Evolutionary conservation across 2,329 filamentous ascomycete genomes (phyloP).

Genomic region (Aspergillus sp.): DNA sequence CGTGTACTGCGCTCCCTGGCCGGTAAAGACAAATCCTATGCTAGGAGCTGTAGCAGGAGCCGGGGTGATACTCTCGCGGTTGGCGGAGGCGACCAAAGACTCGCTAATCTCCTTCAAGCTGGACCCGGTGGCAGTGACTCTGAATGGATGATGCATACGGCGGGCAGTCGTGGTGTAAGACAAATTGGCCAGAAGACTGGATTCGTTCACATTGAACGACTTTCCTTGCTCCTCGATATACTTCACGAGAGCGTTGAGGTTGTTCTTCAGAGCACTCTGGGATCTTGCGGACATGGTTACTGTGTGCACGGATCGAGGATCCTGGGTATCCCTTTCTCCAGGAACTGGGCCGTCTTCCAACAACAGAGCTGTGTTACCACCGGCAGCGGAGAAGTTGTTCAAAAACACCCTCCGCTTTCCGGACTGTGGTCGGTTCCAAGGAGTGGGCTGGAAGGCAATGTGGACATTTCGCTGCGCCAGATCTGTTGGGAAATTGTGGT

Average conservation of each 20-base stretch:
- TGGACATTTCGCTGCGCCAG: slow-evolving; percentile 27
- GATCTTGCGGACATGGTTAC: slow-evolving; percentile 55
- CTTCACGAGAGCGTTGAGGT: slow-evolving; percentile 49
- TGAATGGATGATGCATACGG: slow-evolving; percentile 36
- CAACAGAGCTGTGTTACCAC: slow-evolving; percentile 63
- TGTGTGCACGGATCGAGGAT: slow-evolving; percentile 53
- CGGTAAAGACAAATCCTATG: slow-evolving; percentile 34
- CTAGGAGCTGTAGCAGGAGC: slow-evolving; percentile 23
- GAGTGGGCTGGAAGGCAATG: slow-evolving; percentile 42
- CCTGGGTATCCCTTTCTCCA: slow-evolving; percentile 23
- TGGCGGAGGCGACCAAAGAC: slow-evolving; percentile 17
- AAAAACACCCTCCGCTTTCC: slow-evolving; percentile 40
- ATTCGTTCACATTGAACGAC: slow-evolving; percentile 11
- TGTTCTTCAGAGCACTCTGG: slow-evolving; percentile 40
- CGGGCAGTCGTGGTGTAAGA: slow-evolving; percentile 63
- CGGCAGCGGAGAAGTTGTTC: slow-evolving; percentile 67
- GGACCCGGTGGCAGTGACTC: slow-evolving; percentile 26
- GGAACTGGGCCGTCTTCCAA: slow-evolving; percentile 54
- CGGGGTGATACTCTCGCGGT: slow-evolving; percentile 19
- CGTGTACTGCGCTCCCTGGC: slow-evolving; percentile 35
- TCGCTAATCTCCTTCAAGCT: slow-evolving; percentile 24
- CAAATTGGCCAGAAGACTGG: slow-evolving; percentile 48
- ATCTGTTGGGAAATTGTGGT: slow-evolving; percentile 29
- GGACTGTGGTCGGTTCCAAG: slow-evolving; percentile 22
- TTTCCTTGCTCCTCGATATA: slow-evolving; percentile 49